These are phyloP conservation scores for Coleophoma eucalyptorum DNA, from an alignment of 2,329 filamentous ascomycete genomes.

Conservation along the genomic window DNA sequence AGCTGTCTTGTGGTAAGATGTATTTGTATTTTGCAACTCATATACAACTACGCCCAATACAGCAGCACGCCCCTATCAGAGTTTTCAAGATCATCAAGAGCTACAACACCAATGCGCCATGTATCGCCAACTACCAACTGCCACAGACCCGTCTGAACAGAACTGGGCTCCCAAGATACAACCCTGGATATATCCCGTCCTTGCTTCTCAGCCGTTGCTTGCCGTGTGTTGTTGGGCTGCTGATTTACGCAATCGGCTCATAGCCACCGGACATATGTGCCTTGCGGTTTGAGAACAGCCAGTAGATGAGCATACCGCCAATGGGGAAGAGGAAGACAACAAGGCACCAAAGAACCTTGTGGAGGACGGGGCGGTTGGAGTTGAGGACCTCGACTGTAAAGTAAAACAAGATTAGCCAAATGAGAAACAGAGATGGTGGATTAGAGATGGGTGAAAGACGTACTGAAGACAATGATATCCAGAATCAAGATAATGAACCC, in stretches of 20 bases:
- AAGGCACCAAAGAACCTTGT: conserved; percentile 60
- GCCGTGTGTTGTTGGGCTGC: background rate
- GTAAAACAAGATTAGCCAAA: conserved; percentile 11
- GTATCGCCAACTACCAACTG: no score
- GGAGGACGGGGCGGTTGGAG: conserved; percentile 52
- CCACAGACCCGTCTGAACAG: no score
- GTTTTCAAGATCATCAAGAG: no score
- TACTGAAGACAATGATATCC: conserved; percentile 61
- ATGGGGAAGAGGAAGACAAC: conserved; percentile 63
- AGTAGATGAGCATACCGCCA: conserved; percentile 59
- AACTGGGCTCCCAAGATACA: no score
- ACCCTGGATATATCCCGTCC: no score
- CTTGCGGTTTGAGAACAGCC: conserved; percentile 58
- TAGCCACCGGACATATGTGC: conserved; percentile 52
- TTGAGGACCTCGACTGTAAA: conserved; percentile 58
- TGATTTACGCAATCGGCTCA: conserved; percentile 28
- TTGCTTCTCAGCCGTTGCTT: background rate
- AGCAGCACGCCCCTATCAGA: no score
- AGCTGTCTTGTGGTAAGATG: no score
- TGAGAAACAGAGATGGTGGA: background rate
- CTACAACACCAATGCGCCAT: no score
- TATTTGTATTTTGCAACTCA: no score
- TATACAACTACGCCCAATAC: no score
- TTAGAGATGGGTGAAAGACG: conserved; percentile 22
- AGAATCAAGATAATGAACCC: conserved; percentile 59